Conservation (phyloP, 352 stramenopile genomes). For the Thraustochytrium aureum region DNA sequence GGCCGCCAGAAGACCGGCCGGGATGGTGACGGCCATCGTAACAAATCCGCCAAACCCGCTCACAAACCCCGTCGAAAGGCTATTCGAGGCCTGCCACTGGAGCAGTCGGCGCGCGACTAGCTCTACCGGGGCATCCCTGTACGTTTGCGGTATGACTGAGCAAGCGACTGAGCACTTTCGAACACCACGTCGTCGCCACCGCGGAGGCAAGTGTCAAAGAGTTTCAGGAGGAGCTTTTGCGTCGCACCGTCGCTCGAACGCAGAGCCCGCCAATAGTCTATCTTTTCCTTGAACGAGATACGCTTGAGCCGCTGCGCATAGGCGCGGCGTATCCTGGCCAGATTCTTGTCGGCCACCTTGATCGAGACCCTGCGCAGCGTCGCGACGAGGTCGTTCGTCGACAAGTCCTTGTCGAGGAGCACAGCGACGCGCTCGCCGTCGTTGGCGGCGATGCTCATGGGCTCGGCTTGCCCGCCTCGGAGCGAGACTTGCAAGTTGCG, state of each 20-base stretch:
- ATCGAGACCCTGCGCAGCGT: background rate
- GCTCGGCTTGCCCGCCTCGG: background rate
- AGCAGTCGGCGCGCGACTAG: background rate
- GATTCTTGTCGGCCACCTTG: background rate
- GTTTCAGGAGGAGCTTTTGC: background rate
- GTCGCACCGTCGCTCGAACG: background rate
- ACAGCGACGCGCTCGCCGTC: background rate
- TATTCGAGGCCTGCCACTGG: constrained; percentile 4
- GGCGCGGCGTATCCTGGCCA: background rate
- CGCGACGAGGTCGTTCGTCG: background rate
- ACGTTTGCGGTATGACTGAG: background rate
- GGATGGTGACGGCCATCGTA: constrained; percentile 1
- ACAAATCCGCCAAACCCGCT: background rate
- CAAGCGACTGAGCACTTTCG: background rate
- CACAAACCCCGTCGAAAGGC: constrained; percentile 2
- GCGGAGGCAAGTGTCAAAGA: constrained; percentile 4
- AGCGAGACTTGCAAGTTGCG: background rate
- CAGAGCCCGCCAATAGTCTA: constrained; percentile 2
- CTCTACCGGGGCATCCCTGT: background rate
- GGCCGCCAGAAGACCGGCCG: background rate
- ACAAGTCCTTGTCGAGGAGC: background rate
- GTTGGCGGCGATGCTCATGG: background rate
- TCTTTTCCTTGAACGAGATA: background rate
- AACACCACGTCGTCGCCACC: background rate
- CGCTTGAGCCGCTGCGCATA: background rate